These are phyloP conservation scores for Fremontodendron californicum DNA, from an alignment of 345 rosid species.

Conservation along the genomic window DNA sequence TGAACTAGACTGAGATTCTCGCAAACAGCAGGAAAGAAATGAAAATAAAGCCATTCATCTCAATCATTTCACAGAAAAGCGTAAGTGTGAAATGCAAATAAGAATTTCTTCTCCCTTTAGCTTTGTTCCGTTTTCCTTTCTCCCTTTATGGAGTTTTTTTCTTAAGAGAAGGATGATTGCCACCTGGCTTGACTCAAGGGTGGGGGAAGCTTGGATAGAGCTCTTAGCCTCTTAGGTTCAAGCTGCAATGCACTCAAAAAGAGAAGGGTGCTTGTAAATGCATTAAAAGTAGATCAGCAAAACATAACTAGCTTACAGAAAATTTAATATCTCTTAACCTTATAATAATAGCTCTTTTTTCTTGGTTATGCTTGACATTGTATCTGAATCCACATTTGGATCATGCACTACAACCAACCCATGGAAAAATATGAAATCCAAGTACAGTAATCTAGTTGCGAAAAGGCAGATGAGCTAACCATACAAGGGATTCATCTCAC, in stretches of 20 bases:
- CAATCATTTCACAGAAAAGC: background rate
- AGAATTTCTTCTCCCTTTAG: background rate
- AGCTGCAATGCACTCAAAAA: background rate
- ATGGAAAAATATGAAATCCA: background rate
- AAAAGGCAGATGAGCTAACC: background rate
- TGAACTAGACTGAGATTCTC: background rate
- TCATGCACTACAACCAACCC: background rate
- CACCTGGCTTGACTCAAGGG: background rate
- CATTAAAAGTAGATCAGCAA: background rate
- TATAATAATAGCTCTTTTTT: background rate
- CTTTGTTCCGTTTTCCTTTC: background rate
- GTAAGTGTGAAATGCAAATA: background rate
- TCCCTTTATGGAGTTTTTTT: background rate
- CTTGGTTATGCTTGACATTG: background rate
- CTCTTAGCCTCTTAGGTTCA: background rate
- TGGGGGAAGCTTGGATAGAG: background rate
- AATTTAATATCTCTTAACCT: background rate
- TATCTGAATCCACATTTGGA: background rate
- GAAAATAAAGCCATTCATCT: background rate
- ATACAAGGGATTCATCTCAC: background rate
- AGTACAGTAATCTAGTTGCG: background rate
- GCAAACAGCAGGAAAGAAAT: background rate
- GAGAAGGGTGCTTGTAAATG: background rate
- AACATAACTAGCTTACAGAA: background rate
- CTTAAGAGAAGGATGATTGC: background rate